phyloP scores from a whole-genome alignment of 345 rosid genomes.

The Streptanthus diversifolius region DNA sequence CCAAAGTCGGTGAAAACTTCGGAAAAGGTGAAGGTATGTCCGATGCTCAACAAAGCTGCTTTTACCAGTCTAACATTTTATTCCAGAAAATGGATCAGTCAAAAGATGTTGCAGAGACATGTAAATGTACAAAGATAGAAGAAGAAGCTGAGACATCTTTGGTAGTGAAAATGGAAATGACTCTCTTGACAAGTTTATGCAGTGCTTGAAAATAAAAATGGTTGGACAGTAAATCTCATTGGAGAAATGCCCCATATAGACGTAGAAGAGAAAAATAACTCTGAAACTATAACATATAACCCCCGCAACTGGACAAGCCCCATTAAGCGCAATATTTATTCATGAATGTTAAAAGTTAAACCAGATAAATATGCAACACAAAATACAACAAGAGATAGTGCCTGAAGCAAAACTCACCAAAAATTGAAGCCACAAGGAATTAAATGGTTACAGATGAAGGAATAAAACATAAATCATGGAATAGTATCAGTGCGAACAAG shows the following conservation, averaged over 20 bases:
- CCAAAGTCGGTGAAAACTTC: constrained; percentile 96
- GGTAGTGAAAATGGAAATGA: constrained; percentile 5
- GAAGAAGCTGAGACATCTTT: constrained; percentile 9
- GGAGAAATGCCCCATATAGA: neutral
- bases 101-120: constrained; percentile 9
- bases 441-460: constrained; percentile 9
- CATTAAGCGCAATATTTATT: neutral
- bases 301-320: constrained; percentile 12
- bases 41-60: constrained; percentile 97
- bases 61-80: constrained; percentile 71
- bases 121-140: constrained; percentile 11
- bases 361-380: neutral
- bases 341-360: neutral
- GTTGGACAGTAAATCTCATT: neutral
- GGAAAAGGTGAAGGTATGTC: constrained; percentile 87
- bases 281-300: constrained; percentile 1
- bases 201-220: neutral
- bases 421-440: neutral
- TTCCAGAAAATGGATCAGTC: constrained; percentile 8
- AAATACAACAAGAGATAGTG: neutral
- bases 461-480: constrained; percentile 11
- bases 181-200: constrained; percentile 1
- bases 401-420: neutral
- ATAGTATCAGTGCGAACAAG: constrained; percentile 14
- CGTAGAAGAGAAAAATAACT: neutral